phyloP scores from a whole-genome alignment of 345 rosid genomes.

The Eucalyptus pumila region DNA sequence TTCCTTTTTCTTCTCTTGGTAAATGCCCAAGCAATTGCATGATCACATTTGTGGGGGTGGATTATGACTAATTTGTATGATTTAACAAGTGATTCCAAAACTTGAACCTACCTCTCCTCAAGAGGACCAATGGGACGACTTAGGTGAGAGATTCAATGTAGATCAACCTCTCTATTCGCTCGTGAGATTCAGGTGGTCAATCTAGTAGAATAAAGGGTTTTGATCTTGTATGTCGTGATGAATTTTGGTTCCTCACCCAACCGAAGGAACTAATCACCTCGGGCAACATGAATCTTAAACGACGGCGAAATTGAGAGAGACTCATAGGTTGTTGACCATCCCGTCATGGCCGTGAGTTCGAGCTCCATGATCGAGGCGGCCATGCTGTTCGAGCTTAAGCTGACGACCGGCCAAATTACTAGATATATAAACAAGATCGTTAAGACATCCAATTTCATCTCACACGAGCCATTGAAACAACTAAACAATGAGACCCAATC shows the following conservation, averaged over 20 bases:
- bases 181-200: no score
- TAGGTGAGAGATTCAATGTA: no score
- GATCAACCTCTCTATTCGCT: no score
- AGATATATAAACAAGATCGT: accelerated
- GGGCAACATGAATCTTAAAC: background rate
- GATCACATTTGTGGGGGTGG: no score
- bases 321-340: accelerated
- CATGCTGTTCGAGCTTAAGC: background rate
- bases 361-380: background rate
- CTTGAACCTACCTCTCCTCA: no score
- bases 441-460: accelerated
- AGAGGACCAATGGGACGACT: accelerated
- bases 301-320: background rate
- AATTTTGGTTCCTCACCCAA: no score
- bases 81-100: no score
- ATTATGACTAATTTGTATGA: accelerated
- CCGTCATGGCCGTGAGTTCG: background rate
- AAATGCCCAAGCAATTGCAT: no score
- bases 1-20: no score
- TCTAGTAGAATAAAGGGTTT: no score
- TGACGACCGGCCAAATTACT: no score
- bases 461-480: background rate
- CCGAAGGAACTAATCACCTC: background rate
- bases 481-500: background rate
- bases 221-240: no score